phyloP scores from a whole-genome alignment of 2,329 filamentous ascomycete genomes.

The Colletotrichum sp. region DNA sequence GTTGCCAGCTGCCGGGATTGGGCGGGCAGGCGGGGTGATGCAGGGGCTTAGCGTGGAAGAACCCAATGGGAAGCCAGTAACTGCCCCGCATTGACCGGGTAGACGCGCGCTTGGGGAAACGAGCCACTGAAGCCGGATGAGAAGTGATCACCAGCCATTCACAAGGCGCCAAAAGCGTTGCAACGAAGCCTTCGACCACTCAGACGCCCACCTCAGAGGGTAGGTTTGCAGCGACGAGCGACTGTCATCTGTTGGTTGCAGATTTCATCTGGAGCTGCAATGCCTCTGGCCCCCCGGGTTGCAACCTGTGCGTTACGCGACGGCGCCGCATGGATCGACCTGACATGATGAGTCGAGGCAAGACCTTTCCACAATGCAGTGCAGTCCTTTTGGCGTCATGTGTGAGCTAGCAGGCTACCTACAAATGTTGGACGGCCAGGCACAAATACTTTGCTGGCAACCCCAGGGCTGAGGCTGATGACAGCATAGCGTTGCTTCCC shows the following conservation, averaged over 20 bases:
- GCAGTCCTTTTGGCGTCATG: background rate
- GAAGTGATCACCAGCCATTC: background rate
- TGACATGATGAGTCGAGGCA: background rate
- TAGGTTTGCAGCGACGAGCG: background rate
- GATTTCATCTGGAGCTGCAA: background rate
- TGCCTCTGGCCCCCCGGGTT: background rate
- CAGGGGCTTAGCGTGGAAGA: background rate
- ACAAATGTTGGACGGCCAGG: background rate
- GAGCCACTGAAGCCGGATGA: background rate
- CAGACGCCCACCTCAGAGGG: background rate
- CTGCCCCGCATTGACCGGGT: background rate
- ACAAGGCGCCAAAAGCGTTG: background rate
- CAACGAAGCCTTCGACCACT: background rate
- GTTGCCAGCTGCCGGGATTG: constrained; percentile 11
- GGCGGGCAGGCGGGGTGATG: constrained; percentile 1
- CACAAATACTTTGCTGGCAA: background rate
- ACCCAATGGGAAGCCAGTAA: constrained; percentile 1
- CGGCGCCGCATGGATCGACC: background rate
- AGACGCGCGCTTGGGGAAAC: constrained; percentile 23
- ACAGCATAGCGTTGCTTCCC: constrained; percentile 18
- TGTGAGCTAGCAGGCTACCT: background rate
- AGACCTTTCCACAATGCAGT: background rate
- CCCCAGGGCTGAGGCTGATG: constrained; percentile 14
- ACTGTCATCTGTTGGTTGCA: constrained; percentile 12
- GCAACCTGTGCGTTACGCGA: background rate